phyloP scores from a whole-genome alignment of 768 basidiomycete genomes.

The Rhizopogon sp. region DNA sequence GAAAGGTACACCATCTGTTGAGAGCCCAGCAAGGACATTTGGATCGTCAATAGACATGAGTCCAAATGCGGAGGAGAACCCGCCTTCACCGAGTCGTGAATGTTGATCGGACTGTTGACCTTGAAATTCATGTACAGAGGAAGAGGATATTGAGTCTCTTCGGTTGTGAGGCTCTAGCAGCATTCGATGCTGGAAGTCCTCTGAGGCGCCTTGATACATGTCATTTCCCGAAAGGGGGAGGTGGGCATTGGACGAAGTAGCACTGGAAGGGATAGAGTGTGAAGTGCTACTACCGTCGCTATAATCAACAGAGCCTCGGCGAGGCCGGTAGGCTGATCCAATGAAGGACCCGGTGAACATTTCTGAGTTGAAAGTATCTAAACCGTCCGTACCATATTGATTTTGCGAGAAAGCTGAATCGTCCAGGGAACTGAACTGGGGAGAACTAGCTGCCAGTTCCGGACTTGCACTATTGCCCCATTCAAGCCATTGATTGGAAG shows the following conservation, averaged over 20 bases:
- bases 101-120: slow-evolving; percentile 8
- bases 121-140: slow-evolving; percentile 4
- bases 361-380: background rate
- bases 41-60: slow-evolving; percentile 75
- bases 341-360: slow-evolving; percentile 16
- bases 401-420: slow-evolving; percentile 24
- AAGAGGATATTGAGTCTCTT: slow-evolving; percentile 11
- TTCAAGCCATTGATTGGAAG: slow-evolving; percentile 17
- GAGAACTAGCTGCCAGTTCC: background rate
- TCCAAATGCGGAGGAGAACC: slow-evolving; percentile 63
- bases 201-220: slow-evolving; percentile 22
- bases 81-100: slow-evolving; percentile 27
- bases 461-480: slow-evolving; percentile 20
- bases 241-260: slow-evolving; percentile 47
- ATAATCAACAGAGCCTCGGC: slow-evolving; percentile 31
- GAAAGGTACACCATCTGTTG: slow-evolving; percentile 57
- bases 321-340: slow-evolving; percentile 23
- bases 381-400: slow-evolving; percentile 19
- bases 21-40: slow-evolving; percentile 57
- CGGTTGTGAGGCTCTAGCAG: slow-evolving; percentile 11
- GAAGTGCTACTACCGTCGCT: slow-evolving; percentile 42
- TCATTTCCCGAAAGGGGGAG: slow-evolving; percentile 35
- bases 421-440: slow-evolving; percentile 17
- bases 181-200: slow-evolving; percentile 20
- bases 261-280: slow-evolving; percentile 47